phyloP scores from a whole-genome alignment of 2,329 filamentous ascomycete genomes.

The Nothopassalora personata region DNA sequence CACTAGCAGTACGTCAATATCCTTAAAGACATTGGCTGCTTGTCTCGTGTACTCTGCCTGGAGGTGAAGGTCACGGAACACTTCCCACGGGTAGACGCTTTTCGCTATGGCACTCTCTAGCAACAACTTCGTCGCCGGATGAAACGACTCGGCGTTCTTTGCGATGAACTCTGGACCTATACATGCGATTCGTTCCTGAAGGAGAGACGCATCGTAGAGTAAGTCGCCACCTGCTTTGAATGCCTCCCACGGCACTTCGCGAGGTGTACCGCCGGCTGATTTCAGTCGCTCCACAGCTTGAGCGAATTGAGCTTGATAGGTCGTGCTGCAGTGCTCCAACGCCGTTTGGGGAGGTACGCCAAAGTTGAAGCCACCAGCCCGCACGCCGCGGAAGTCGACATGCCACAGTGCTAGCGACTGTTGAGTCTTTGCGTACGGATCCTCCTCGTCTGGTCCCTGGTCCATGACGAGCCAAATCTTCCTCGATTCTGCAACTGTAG shows the following conservation, averaged over 20 bases:
- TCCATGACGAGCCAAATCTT: conserved; percentile 47
- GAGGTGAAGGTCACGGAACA: conserved; percentile 46
- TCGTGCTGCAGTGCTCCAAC: conserved; percentile 40
- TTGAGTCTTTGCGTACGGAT: conserved; percentile 48
- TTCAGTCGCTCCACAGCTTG: conserved; percentile 38
- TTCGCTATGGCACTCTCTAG: conserved; percentile 38
- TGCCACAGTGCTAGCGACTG: conserved; percentile 32
- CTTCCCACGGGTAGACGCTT: conserved; percentile 41
- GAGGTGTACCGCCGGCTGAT: conserved; percentile 39
- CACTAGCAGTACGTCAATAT: conserved; percentile 48
- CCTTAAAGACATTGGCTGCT: conserved; percentile 39
- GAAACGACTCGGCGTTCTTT: conserved; percentile 37
- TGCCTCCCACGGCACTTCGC: conserved; percentile 44
- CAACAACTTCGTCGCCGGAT: conserved; percentile 47
- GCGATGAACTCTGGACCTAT: conserved; percentile 37
- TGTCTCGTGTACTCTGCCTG: conserved; percentile 42
- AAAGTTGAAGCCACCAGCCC: conserved; percentile 42
- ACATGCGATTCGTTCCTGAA: conserved; percentile 51
- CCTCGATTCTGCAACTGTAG: conserved; percentile 46
- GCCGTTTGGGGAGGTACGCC: conserved; percentile 44
- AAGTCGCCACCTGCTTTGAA: conserved; percentile 51
- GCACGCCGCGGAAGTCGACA: conserved; percentile 30
- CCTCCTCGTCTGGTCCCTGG: conserved; percentile 43
- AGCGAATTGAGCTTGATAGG: conserved; percentile 41
- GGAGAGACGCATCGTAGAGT: conserved; percentile 54